phyloP scores from a whole-genome alignment of 306 rosid species.

The Rosa rugosa region DNA sequence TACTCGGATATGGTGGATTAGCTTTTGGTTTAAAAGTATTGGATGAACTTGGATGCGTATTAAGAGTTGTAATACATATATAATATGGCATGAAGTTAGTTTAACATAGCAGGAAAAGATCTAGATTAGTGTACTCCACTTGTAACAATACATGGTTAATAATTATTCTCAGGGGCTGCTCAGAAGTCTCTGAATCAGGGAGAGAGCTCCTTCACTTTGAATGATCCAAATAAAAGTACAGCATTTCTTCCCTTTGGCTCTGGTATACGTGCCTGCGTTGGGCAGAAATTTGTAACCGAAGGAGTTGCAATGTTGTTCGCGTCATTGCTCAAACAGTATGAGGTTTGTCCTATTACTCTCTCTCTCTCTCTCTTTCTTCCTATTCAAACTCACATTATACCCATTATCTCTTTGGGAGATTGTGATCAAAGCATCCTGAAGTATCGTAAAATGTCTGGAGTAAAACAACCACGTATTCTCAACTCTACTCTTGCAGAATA shows the following conservation, averaged over 20 bases:
- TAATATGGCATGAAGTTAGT: too few species aligned
- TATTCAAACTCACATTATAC: too few species aligned
- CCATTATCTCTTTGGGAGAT: background rate
- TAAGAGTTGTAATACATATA: too few species aligned
- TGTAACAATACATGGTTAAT: constrained; percentile 19
- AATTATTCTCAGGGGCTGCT: constrained; percentile 34
- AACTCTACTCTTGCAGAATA: background rate
- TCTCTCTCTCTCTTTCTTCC: too few species aligned
- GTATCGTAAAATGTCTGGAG: too few species aligned
- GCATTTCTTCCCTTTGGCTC: constrained; percentile 83
- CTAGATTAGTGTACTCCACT: background rate
- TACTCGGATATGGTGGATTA: too few species aligned
- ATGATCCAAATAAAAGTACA: constrained; percentile 59
- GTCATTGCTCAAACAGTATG: constrained; percentile 51
- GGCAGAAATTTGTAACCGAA: constrained; percentile 66
- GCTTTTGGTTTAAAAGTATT: too few species aligned
- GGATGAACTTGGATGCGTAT: too few species aligned
- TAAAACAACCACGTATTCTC: too few species aligned
- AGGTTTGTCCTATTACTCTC: constrained; percentile 46
- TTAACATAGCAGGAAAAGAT: too few species aligned
- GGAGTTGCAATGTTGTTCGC: constrained; percentile 58
- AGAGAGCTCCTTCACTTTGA: constrained; percentile 41
- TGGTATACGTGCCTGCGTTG: constrained; percentile 69
- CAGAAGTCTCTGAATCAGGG: constrained; percentile 32
- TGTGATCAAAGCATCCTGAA: too few species aligned